Conservation (phyloP, 2,329 filamentous ascomycete species). For the Fusarium temperatum region DNA sequence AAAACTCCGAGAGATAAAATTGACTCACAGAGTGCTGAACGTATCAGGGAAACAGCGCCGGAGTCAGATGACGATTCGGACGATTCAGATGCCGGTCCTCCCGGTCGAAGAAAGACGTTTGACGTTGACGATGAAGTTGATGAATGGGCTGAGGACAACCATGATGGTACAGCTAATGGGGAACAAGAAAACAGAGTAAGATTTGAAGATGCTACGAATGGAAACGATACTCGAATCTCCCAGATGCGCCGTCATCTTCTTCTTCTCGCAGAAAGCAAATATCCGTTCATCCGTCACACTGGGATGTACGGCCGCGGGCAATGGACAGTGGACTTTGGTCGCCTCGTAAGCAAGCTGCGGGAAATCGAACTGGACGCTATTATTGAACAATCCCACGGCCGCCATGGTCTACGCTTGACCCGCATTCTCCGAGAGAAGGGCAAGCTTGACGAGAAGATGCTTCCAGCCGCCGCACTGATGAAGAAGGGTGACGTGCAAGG, state of each 20-base stretch:
- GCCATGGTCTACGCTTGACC: slow-evolving; percentile 80
- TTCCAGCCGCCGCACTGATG: slow-evolving; percentile 83
- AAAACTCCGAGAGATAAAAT: slow-evolving; percentile 59
- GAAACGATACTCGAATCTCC: slow-evolving; percentile 59
- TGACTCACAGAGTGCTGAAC: slow-evolving; percentile 58
- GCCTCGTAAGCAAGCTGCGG: slow-evolving; percentile 74
- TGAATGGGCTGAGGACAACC: slow-evolving; percentile 46
- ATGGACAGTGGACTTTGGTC: slow-evolving; percentile 87
- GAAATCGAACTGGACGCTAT: slow-evolving; percentile 84
- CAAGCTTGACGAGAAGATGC: slow-evolving; percentile 92
- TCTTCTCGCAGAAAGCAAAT: slow-evolving; percentile 74
- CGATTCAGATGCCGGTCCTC: slow-evolving; percentile 47
- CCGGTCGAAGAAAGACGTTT: slow-evolving; percentile 25
- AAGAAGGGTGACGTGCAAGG: slow-evolving; percentile 85
- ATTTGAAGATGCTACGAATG: slow-evolving; percentile 58
- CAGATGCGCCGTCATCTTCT: slow-evolving; percentile 78
- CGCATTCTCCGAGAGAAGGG: slow-evolving; percentile 87
- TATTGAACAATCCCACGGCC: slow-evolving; percentile 80
- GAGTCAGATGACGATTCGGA: slow-evolving; percentile 49
- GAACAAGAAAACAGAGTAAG: slow-evolving; percentile 56
- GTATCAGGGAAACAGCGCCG: slow-evolving; percentile 52
- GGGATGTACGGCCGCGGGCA: slow-evolving; percentile 71
- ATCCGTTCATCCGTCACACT: slow-evolving; percentile 74
- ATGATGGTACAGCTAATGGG: slow-evolving; percentile 45
- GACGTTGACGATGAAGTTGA: slow-evolving; percentile 48